Percentiles rank a stretch among this genome's conserved stretches.
These are phyloP conservation scores for Eutypa lata DNA, from an alignment of 2,329 filamentous ascomycete species.

Conservation along the genomic window DNA sequence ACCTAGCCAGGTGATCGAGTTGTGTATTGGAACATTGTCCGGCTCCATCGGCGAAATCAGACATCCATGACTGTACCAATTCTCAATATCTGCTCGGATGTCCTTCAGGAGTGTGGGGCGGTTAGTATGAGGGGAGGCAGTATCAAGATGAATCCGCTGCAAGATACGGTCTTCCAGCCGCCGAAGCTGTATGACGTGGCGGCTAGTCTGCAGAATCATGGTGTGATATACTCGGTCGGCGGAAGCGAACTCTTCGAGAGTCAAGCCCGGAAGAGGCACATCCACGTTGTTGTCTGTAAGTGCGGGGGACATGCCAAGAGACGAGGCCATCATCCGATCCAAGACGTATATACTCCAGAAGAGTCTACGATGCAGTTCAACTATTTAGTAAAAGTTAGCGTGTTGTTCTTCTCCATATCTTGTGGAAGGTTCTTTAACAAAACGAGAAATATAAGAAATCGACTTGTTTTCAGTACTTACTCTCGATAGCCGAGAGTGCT, in stretches of 20 bases:
- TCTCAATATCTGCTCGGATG: conserved; percentile 40
- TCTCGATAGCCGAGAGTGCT: conserved; percentile 16
- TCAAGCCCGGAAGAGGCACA: conserved; percentile 41
- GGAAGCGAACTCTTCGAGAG: conserved; percentile 42
- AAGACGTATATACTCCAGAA: conserved; percentile 44
- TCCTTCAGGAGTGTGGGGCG: conserved; percentile 29
- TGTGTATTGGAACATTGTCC: conserved; percentile 43
- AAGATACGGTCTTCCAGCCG: conserved; percentile 41
- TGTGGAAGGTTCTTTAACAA: no score
- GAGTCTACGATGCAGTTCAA: conserved; percentile 35
- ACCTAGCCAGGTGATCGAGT: conserved; percentile 40
- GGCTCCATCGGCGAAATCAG: conserved; percentile 39
- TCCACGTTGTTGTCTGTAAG: conserved; percentile 37
- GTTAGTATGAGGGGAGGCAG: conserved; percentile 27
- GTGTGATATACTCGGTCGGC: conserved; percentile 34
- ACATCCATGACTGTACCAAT: conserved; percentile 45
- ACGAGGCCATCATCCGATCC: conserved; percentile 43
- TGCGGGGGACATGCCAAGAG: conserved; percentile 36
- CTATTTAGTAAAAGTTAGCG: no score
- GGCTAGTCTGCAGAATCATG: conserved; percentile 40
- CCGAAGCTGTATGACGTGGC: conserved; percentile 42
- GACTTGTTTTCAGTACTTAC: no score
- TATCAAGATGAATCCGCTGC: conserved; percentile 31
- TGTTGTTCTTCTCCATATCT: no score
- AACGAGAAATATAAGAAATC: no score